Evolutionary conservation across 148 eudicot species (phyloP), one percentile per base, ranked within the genome.

Genomic region (Silene uniflora): DNA sequence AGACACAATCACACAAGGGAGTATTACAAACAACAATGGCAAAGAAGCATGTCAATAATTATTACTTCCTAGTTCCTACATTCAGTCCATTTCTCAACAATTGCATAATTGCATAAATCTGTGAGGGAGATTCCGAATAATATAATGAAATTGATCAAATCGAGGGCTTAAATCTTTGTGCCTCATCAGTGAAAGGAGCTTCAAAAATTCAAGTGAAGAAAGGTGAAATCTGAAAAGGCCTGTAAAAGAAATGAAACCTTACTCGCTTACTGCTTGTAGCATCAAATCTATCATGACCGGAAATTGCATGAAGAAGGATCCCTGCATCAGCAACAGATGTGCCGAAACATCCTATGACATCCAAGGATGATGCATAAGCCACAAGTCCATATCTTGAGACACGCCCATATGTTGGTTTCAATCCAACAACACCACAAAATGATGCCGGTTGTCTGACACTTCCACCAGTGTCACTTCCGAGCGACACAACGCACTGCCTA

Each of bases 371-470:
- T 19, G 99, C 98, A 88, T 96, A 96, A 68, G 99, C 93, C 86
- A 96, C 91, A 35, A 96, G 99, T 29, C 99, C 99, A 79, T 89
- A 96, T 84, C 99, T 91, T 21, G 99, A 96, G 58, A 96, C 95
- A 74, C 98, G 99, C 13, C 99, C 99, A 80, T 96, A 92, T 9
- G 99, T 96, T 63, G 99, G 99, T 85, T 95, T 95, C 77, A 95
- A 85, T 54, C 99, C 99, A 67, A 95, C 99, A 76, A 95, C 97
- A 16, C 98, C 99, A 76, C 99, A 95, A 85, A 95, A 92, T 7
- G 99, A 92, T 56, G 99, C 99, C 2, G 99, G 99, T 76, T 96
- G 99, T 77, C 98, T 91, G 10, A 92, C 99, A 85, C 99, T 96
- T 72, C 99, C 99, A 78, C 99, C 99, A 27, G 99, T 96, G 73